A percentile compares a stretch with the other conserved stretches of the same genome.
These are phyloP conservation scores for Hymenotorrendiella dingleyae DNA, from an alignment of 2,329 filamentous ascomycete genomes.

Conservation along the genomic window DNA sequence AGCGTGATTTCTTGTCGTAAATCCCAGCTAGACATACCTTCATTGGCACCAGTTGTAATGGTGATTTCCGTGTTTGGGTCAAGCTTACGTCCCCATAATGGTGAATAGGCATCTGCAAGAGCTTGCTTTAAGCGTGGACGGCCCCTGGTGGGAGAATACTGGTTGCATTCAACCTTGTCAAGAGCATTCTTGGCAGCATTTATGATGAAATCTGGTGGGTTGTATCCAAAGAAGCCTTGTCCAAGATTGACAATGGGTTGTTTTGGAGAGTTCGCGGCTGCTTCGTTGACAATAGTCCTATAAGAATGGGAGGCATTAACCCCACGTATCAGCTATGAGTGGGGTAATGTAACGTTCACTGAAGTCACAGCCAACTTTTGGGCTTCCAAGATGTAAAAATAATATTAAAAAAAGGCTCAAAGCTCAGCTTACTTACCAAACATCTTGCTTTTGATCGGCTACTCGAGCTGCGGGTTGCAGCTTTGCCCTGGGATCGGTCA, in stretches of 20 bases:
- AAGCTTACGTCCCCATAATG: constrained; percentile 74
- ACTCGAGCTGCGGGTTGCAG: constrained; percentile 49
- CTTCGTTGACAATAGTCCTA: constrained; percentile 63
- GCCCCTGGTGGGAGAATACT: constrained; percentile 95
- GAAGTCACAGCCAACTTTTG: too few relatives aligned
- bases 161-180: constrained; percentile 91
- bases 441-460: constrained; percentile 49
- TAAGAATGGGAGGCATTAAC: background rate
- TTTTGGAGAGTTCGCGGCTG: constrained; percentile 54
- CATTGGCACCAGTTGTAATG: constrained; percentile 87
- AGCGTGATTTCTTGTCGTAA: constrained; percentile 4
- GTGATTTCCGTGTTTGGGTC: constrained; percentile 90
- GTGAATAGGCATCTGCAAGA: constrained; percentile 85
- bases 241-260: constrained; percentile 62
- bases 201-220: constrained; percentile 84
- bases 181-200: constrained; percentile 87
- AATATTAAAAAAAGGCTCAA: background rate
- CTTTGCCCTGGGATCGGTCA: constrained; percentile 23
- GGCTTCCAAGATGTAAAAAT: background rate
- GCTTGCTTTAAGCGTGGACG: constrained; percentile 88
- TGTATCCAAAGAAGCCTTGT: constrained; percentile 81
- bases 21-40: constrained; percentile 40
- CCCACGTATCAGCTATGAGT: background rate
- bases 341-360: too few relatives aligned
- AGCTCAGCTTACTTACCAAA: constrained; percentile 41